Base-by-base conservation (phyloP, 106 monocot species). In the Dioscorea zingiberensis region DNA sequence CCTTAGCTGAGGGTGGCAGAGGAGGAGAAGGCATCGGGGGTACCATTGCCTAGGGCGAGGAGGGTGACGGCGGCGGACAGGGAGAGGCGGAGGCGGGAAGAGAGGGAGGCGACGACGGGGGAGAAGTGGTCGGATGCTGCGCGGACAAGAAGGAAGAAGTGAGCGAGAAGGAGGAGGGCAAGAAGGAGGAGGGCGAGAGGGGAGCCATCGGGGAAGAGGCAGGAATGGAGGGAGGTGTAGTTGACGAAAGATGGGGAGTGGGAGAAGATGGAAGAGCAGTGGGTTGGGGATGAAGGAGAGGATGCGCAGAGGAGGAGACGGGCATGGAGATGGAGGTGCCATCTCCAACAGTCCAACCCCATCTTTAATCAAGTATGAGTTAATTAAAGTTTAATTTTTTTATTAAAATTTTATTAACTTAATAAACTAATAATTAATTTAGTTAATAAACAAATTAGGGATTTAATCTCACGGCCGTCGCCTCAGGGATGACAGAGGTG, bases 1-100 rank as follows among this genome's bases (percentile, higher is more conserved):
- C 85, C 90, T 7, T 62, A 59, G 44, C 82, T 82, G 58, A 91
- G 83, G 65, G 91, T 83, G 48, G 95, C 88, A 32, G 73, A 60
- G 48, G 95, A 91, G 56, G 91, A 69, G 72, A 91, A 95, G 27
- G 80, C 74, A 71, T 95, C 95, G 30, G 91, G 95, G 22, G 95
- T 83, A 69, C 91, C 95, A 71, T 95, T 95, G 64, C 91, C 91
- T 55, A 95, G 91, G 66, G 95, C 87, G 63, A 95, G 95, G 32
- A 95, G 91, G 22, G 95, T 95, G 66, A 87, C 87, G 67, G 87
- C 94, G 77, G 80, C 84, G 70, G 75, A 76, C 27, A 87, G 91
- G 26, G 91, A 85, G 22, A 91, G 78, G 67, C 77, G 70, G 63
- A 91, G 95, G 65, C 59, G 78, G 51, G 74, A 22, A 59, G 74